phyloP scores from a whole-genome alignment of 768 basidiomycete species.

The Boletus pseudopeckii region DNA sequence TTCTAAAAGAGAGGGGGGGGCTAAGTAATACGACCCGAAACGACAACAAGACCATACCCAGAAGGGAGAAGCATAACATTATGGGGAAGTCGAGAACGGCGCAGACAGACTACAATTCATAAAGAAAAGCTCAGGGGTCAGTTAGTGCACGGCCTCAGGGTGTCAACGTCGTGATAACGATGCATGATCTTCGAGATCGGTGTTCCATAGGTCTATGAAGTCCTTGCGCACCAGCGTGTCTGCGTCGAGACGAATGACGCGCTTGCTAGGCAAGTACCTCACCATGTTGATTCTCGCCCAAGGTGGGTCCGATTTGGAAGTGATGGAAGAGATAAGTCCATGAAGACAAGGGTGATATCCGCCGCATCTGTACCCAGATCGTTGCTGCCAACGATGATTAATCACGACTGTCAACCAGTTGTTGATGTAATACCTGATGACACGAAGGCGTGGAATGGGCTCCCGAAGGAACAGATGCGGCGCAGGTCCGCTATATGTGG shows the following conservation, averaged over 20 bases:
- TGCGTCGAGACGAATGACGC: background rate
- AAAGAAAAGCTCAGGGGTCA: too few relatives aligned
- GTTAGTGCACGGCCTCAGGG: too few relatives aligned
- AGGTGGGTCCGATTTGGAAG: background rate
- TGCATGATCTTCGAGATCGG: too few relatives aligned
- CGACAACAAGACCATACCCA: too few relatives aligned
- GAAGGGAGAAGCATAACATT: too few relatives aligned
- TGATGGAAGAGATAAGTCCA: background rate
- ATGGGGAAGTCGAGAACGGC: too few relatives aligned
- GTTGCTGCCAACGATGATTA: too few relatives aligned
- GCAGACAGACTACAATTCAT: too few relatives aligned
- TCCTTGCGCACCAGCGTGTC: background rate
- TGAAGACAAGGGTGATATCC: background rate
- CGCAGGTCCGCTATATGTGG: background rate
- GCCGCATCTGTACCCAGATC: background rate
- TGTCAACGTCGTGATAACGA: too few relatives aligned
- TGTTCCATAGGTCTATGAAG: background rate
- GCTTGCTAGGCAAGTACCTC: background rate
- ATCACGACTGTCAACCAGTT: background rate
- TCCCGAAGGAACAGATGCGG: background rate
- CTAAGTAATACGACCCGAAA: too few relatives aligned
- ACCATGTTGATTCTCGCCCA: background rate
- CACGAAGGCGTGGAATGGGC: too few relatives aligned
- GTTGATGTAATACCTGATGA: background rate
- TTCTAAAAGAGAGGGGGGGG: too few relatives aligned